These are phyloP conservation scores for Mycena belliarum DNA, from an alignment of 768 basidiomycete species.

Conservation along the genomic window DNA sequence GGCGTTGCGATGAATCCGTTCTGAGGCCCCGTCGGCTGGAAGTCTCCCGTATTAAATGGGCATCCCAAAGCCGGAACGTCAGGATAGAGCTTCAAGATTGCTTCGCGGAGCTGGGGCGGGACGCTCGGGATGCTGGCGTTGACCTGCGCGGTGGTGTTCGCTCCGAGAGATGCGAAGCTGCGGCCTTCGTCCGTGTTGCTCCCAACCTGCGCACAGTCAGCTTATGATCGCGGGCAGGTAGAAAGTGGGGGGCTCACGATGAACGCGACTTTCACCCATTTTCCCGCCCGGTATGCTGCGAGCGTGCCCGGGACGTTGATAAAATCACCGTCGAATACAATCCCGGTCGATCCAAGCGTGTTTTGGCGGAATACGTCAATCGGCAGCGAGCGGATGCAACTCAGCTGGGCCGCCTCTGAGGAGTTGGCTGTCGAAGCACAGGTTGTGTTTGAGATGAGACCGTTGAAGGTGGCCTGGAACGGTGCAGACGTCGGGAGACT, in stretches of 20 bases:
- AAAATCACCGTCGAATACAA: slow-evolving; percentile 19
- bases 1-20: slow-evolving; percentile 1
- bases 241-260: not conserved
- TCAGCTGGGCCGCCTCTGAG: slow-evolving; percentile 8
- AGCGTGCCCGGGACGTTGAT: slow-evolving; percentile 6
- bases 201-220: not conserved
- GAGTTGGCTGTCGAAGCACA: slow-evolving; percentile 10
- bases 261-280: slow-evolving; percentile 14
- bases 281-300: slow-evolving; percentile 11
- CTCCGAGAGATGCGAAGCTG: not conserved
- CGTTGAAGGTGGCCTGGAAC: slow-evolving; percentile 11
- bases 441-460: slow-evolving; percentile 14
- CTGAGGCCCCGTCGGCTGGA: slow-evolving; percentile 3
- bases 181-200: slow-evolving; percentile 20
- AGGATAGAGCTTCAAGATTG: slow-evolving; percentile 11
- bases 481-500: not conserved
- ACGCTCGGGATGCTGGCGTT: not conserved
- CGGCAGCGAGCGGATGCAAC: slow-evolving; percentile 13
- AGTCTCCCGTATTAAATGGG: slow-evolving; percentile 20
- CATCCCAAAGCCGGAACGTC: slow-evolving; percentile 18
- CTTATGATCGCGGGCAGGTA: not conserved
- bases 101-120: not conserved
- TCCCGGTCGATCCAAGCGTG: slow-evolving; percentile 5
- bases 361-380: slow-evolving; percentile 19
- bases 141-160: slow-evolving; percentile 14